Evolutionary conservation across 176 grass and related monocot genomes (phyloP).

Genomic region (Cenchrus purpureus): DNA sequence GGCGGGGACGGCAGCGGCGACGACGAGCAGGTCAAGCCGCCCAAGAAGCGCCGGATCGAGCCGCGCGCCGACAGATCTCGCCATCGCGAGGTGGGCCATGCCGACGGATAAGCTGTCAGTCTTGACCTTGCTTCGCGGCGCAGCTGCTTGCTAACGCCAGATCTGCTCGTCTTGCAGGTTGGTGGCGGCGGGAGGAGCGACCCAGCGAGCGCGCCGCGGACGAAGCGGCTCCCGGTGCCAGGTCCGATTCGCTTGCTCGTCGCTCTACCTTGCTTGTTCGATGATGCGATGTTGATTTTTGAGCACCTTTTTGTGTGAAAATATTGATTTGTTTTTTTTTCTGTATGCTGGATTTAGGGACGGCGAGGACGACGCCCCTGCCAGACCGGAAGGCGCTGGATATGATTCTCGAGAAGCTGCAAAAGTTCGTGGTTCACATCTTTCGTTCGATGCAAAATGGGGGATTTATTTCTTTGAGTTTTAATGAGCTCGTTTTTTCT

Average conservation of each 20-base stretch:
- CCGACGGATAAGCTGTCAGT: slow-evolving; percentile 15
- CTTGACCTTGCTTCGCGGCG: slow-evolving; percentile 33
- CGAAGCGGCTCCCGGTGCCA: slow-evolving; percentile 63
- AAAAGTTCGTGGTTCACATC: slow-evolving; percentile 62
- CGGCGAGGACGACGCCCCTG: slow-evolving; percentile 63
- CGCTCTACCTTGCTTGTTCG: slow-evolving; percentile 16
- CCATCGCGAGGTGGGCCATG: slow-evolving; percentile 37
- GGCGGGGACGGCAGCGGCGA: slow-evolving; percentile 47
- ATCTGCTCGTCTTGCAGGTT: slow-evolving; percentile 57
- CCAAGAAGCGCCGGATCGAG: slow-evolving; percentile 92
- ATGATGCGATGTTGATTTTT: slow-evolving; percentile 29
- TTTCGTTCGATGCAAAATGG: slow-evolving; percentile 18
- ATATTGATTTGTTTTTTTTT: not conserved
- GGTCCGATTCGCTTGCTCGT: slow-evolving; percentile 55
- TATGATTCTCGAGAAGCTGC: slow-evolving; percentile 92
- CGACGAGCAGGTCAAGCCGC: slow-evolving; percentile 81
- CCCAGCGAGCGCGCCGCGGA: slow-evolving; percentile 50
- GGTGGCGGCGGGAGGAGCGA: slow-evolving; percentile 52
- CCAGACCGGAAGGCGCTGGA: slow-evolving; percentile 77
- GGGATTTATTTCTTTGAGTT: slow-evolving; percentile 26
- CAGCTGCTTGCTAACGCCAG: slow-evolving; percentile 43
- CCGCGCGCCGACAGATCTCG: slow-evolving; percentile 65
- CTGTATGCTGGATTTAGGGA: slow-evolving; percentile 35
- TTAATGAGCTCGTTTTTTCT: slow-evolving; percentile 40
- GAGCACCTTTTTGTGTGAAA: slow-evolving; percentile 24